Evolutionary conservation across 108 stramenopile genomes (phyloP).

Genomic region (Thalassiosira profunda): DNA sequence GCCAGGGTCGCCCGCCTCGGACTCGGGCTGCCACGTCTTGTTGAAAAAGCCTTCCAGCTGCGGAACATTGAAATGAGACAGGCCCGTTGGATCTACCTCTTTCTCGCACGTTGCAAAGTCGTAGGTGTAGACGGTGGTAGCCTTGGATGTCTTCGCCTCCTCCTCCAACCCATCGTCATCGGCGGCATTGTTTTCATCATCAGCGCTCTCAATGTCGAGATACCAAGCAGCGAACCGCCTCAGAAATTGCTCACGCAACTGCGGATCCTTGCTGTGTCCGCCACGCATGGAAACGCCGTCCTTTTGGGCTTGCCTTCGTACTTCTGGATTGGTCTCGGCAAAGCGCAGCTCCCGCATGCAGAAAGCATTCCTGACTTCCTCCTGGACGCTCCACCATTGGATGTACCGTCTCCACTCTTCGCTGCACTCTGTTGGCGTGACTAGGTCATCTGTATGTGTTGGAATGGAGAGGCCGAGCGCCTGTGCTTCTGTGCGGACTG

Average conservation of each 20-base stretch:
- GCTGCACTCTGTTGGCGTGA: neutral
- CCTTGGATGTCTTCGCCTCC: no score
- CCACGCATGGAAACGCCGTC: conserved; percentile 1
- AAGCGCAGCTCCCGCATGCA: conserved; percentile 7
- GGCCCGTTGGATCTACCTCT: no score
- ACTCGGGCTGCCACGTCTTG: no score
- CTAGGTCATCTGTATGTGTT: neutral
- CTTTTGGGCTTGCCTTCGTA: neutral
- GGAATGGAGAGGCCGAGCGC: conserved; percentile 8
- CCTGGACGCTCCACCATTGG: conserved; percentile 8
- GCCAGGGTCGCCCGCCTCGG: no score
- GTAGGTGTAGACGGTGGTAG: no score
- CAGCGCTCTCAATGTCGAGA: neutral
- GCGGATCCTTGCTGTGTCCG: neutral
- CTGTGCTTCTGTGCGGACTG: conserved; percentile 1
- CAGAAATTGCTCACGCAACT: neutral
- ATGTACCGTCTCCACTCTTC: conserved; percentile 13
- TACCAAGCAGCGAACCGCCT: conserved; percentile 6
- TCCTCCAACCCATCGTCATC: neutral
- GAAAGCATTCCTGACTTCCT: conserved; percentile 2
- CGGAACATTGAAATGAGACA: no score
- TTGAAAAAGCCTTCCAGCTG: no score
- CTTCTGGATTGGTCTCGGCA: neutral
- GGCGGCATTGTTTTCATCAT: neutral
- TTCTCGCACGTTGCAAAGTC: no score